Evolutionary conservation across 108 stramenopile genomes (phyloP).

Genomic region (Nitzschia putrida): DNA sequence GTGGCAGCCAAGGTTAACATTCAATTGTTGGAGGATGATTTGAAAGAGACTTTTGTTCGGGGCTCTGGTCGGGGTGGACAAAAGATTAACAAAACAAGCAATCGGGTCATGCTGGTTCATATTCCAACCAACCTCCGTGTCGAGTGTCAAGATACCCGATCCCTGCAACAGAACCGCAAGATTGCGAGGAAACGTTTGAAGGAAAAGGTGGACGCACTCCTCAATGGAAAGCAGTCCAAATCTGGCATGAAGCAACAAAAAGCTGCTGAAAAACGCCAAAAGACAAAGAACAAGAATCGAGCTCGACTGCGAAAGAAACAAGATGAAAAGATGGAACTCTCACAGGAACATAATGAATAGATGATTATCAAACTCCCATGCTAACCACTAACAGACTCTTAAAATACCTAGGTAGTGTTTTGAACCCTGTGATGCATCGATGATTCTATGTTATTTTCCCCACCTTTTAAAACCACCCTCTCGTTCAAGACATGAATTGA

Average conservation of each 20-base stretch:
- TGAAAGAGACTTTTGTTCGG: constrained; percentile 79
- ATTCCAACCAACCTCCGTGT: constrained; percentile 71
- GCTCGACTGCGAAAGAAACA: constrained; percentile 50
- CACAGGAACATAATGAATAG: too few relatives aligned
- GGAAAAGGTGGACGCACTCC: constrained; percentile 77
- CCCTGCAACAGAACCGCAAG: constrained; percentile 86
- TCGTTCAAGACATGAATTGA: too few relatives aligned
- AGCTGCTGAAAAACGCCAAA: constrained; percentile 63
- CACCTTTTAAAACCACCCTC: too few relatives aligned
- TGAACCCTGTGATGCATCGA: too few relatives aligned
- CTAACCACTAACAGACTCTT: too few relatives aligned
- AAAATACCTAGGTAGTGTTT: too few relatives aligned
- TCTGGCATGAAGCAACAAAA: constrained; percentile 53
- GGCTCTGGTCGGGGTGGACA: constrained; percentile 85
- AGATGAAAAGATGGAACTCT: constrained; percentile 21
- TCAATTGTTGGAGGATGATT: constrained; percentile 55
- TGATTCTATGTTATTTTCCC: too few relatives aligned
- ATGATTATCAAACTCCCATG: too few relatives aligned
- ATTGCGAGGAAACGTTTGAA: constrained; percentile 80
- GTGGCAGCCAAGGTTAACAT: neutral
- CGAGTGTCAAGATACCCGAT: constrained; percentile 88
- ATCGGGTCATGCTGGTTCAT: constrained; percentile 77
- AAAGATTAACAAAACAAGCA: constrained; percentile 90
- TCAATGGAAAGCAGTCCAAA: constrained; percentile 71
- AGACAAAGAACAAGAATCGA: constrained; percentile 67